Percentiles rank a stretch among this genome's conserved stretches.
These are phyloP conservation scores for Phialocephala sp. DNA, from an alignment of 2,329 filamentous ascomycete species.

Conservation along the genomic window DNA sequence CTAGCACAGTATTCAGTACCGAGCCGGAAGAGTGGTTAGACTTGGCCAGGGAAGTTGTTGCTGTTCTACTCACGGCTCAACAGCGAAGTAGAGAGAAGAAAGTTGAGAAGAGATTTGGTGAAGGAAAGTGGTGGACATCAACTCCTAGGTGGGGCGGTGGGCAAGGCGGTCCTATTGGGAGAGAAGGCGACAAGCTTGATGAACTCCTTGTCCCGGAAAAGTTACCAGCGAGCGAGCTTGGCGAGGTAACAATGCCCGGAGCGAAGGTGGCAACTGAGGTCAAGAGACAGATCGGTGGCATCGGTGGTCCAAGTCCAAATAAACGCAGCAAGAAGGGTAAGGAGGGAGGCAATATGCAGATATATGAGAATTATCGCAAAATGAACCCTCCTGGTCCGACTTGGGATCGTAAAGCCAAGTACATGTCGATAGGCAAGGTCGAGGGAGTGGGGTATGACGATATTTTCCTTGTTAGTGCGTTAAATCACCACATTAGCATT, in stretches of 20 bases:
- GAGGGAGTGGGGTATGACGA: constrained; percentile 59
- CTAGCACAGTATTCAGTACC: constrained; percentile 57
- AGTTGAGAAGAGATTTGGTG: constrained; percentile 60
- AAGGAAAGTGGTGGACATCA: constrained; percentile 66
- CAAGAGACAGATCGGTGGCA: constrained; percentile 30
- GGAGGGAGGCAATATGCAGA: constrained; percentile 51
- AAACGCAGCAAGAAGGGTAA: constrained; percentile 31
- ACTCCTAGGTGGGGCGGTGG: constrained; percentile 68
- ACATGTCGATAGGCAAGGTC: constrained; percentile 60
- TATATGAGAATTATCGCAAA: constrained; percentile 70
- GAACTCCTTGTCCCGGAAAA: constrained; percentile 16
- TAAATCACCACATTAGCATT: constrained; percentile 67
- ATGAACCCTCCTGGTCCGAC: constrained; percentile 60
- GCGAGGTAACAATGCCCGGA: background rate
- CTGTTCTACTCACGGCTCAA: constrained; percentile 66
- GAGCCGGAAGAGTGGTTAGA: constrained; percentile 66
- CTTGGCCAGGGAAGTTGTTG: constrained; percentile 64
- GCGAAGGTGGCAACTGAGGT: constrained; percentile 27
- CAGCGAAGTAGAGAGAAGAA: constrained; percentile 65
- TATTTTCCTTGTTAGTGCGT: constrained; percentile 63
- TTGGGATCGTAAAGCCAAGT: constrained; percentile 66
- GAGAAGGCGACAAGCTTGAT: constrained; percentile 52
- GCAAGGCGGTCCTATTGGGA: constrained; percentile 65
- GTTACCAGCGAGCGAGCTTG: background rate
- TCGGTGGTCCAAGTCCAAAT: constrained; percentile 26